Conservation (phyloP, 2,329 filamentous ascomycete genomes). For the Penicillium psychrosexuale region DNA sequence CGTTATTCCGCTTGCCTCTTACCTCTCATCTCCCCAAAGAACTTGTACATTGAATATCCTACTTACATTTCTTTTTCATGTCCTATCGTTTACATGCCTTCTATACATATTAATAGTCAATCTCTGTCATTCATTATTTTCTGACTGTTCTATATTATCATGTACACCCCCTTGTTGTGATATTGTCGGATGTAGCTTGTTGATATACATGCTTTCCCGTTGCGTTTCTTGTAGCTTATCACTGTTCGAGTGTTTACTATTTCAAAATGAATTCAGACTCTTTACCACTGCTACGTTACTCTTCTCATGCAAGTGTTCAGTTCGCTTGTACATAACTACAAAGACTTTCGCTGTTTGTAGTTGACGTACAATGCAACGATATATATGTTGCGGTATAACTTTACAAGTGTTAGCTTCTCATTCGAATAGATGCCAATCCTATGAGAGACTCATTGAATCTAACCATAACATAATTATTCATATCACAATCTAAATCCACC, state of each 20-base stretch:
- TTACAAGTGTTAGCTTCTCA: too few relatives aligned
- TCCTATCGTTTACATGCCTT: constrained; percentile 14
- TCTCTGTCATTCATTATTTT: constrained; percentile 12
- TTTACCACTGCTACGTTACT: too few relatives aligned
- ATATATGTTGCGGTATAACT: too few relatives aligned
- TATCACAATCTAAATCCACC: too few relatives aligned
- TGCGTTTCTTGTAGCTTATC: constrained; percentile 10
- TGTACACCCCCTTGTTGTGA: not conserved
- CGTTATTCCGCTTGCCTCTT: constrained; percentile 11
- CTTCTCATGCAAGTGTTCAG: too few relatives aligned
- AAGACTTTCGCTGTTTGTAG: too few relatives aligned
- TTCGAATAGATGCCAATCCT: too few relatives aligned
- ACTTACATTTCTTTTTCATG: constrained; percentile 9
- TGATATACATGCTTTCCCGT: not conserved
- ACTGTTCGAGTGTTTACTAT: not conserved
- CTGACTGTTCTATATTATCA: constrained; percentile 12
- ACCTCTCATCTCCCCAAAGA: not conserved
- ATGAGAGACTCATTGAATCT: too few relatives aligned
- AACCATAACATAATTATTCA: too few relatives aligned
- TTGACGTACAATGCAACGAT: too few relatives aligned
- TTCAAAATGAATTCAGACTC: not conserved
- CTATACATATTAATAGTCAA: constrained; percentile 23
- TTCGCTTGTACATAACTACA: too few relatives aligned
- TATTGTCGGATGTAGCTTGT: not conserved
- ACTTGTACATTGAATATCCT: constrained; percentile 17